phyloP scores from a whole-genome alignment of 2,329 filamentous ascomycete genomes.

The Hypoxylon rubiginosum region DNA sequence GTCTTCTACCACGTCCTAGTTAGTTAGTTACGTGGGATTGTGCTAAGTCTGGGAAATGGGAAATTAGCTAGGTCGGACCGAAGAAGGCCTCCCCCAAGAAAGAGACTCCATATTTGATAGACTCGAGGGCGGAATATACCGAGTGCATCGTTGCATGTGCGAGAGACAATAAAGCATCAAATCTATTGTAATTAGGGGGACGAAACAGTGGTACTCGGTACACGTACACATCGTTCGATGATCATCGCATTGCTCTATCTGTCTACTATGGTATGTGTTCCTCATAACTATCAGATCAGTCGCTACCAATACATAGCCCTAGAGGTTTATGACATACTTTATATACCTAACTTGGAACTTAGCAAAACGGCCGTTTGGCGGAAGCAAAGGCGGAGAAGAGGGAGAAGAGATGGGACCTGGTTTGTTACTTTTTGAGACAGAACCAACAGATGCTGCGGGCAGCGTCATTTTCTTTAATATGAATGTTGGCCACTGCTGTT shows the following conservation, averaged over 20 bases:
- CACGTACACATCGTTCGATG: slow-evolving; percentile 37
- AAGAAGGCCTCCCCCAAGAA: slow-evolving; percentile 23
- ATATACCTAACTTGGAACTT: slow-evolving; percentile 11
- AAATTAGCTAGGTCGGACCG: slow-evolving; percentile 41
- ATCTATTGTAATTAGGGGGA: slow-evolving; percentile 24
- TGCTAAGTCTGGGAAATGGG: slow-evolving; percentile 36
- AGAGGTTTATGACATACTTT: neutral
- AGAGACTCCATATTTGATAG: slow-evolving; percentile 34
- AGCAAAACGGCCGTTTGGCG: neutral
- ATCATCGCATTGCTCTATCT: slow-evolving; percentile 35
- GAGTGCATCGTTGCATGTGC: slow-evolving; percentile 31
- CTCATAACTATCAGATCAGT: slow-evolving; percentile 12
- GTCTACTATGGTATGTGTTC: slow-evolving; percentile 15
- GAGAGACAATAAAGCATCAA: slow-evolving; percentile 15
- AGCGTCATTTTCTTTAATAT: slow-evolving; percentile 34
- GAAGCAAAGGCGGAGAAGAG: neutral
- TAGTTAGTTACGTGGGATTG: slow-evolving; percentile 26
- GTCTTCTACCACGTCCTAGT: slow-evolving; percentile 28
- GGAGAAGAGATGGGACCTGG: neutral
- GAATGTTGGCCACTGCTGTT: slow-evolving; percentile 22
- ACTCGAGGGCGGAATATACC: slow-evolving; percentile 33
- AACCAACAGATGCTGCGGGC: slow-evolving; percentile 17
- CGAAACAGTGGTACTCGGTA: slow-evolving; percentile 15
- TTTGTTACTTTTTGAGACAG: slow-evolving; percentile 13
- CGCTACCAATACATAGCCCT: slow-evolving; percentile 7